These are phyloP conservation scores for Royoungia palumana DNA, from an alignment of 768 basidiomycete species.

Conservation along the genomic window DNA sequence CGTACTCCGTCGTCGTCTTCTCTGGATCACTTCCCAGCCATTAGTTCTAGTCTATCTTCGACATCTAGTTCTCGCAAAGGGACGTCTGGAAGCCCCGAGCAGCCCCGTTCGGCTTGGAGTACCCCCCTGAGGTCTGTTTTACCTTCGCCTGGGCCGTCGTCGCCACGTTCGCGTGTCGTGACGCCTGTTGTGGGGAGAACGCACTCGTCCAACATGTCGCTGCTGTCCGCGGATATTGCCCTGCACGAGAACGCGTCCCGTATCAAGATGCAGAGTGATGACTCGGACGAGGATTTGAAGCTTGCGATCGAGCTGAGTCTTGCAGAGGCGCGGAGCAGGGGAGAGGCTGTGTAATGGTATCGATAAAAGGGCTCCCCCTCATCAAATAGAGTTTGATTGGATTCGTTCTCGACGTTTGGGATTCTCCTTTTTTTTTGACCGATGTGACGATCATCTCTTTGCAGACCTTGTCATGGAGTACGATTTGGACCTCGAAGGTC, in stretches of 20 bases:
- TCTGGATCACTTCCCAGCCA: slow-evolving; percentile 32
- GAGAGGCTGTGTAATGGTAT: slow-evolving; percentile 6
- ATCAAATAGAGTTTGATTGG: too few relatives aligned
- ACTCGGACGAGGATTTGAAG: slow-evolving; percentile 61
- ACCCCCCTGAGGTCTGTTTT: slow-evolving; percentile 31
- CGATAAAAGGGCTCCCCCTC: not conserved
- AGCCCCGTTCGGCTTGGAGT: slow-evolving; percentile 37
- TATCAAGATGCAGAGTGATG: slow-evolving; percentile 21
- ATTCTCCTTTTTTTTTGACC: too few relatives aligned
- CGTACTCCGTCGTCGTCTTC: slow-evolving; percentile 21
- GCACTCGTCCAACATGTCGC: slow-evolving; percentile 10
- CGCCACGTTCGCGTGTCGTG: slow-evolving; percentile 13
- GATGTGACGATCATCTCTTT: too few relatives aligned
- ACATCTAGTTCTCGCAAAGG: slow-evolving; percentile 20
- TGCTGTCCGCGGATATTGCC: slow-evolving; percentile 14
- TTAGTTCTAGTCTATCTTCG: slow-evolving; percentile 31
- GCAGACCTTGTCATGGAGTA: too few relatives aligned
- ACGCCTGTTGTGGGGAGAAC: slow-evolving; percentile 8
- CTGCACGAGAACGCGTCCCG: not conserved
- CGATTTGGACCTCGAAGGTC: too few relatives aligned
- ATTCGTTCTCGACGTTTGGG: too few relatives aligned
- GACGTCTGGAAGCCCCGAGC: slow-evolving; percentile 12
- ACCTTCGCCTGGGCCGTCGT: slow-evolving; percentile 14
- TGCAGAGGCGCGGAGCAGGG: slow-evolving; percentile 41
- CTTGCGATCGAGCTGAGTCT: slow-evolving; percentile 70